These are phyloP conservation scores for Heterotrichella gracilis DNA, from an alignment of 352 stramenopile genomes.

Conservation along the genomic window DNA sequence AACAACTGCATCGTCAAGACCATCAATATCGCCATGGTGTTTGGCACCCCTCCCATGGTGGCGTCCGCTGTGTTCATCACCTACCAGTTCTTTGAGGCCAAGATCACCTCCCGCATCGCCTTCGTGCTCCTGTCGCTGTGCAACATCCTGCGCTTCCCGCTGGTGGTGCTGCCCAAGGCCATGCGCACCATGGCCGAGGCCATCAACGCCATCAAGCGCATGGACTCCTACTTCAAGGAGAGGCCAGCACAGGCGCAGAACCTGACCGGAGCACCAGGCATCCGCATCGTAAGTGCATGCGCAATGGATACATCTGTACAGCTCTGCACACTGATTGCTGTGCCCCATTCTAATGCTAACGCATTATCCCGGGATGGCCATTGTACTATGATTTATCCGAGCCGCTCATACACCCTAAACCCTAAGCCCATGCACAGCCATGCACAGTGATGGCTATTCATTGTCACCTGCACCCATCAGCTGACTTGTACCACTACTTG, in stretches of 20 bases:
- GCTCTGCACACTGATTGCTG: not conserved
- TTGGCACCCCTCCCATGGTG: no score
- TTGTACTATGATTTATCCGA: no score
- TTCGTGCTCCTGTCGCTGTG: not conserved
- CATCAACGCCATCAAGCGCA: no score
- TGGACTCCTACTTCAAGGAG: not conserved
- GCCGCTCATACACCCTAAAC: no score
- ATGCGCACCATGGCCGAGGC: no score
- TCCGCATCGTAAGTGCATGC: not conserved
- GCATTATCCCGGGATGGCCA: not conserved
- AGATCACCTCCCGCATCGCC: not conserved
- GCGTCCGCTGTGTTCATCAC: conserved; percentile 15
- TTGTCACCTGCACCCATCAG: no score
- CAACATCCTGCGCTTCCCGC: no score
- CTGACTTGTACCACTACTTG: not conserved
- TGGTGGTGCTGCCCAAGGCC: no score
- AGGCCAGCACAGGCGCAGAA: not conserved
- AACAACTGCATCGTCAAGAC: conserved; percentile 14
- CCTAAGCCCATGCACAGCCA: not conserved
- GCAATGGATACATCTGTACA: no score
- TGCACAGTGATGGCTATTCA: no score
- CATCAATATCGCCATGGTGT: no score
- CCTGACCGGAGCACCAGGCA: not conserved
- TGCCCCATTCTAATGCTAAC: not conserved
- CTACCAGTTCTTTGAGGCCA: not conserved